phyloP scores from a whole-genome alignment of 2,329 filamentous ascomycete species.

The Aureobasidium subglaciale region DNA sequence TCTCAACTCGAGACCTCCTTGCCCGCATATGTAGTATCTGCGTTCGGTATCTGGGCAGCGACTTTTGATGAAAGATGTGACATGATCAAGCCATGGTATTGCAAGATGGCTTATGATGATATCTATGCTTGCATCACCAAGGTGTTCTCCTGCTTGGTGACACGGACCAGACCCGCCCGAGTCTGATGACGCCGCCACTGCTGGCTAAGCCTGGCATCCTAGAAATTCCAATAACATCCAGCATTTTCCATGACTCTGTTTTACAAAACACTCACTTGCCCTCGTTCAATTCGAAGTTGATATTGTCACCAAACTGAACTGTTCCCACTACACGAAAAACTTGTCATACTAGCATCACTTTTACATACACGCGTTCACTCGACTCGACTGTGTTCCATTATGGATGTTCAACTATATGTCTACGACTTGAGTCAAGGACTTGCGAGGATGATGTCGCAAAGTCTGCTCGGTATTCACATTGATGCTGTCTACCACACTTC shows the following conservation, averaged over 20 bases:
- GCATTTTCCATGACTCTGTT: conserved; percentile 4
- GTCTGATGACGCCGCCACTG: conserved; percentile 8
- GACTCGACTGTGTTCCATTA: conserved; percentile 22
- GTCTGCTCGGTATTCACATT: conserved; percentile 61
- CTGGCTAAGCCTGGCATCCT: too few relatives aligned
- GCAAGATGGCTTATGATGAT: neutral
- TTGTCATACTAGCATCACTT: too few relatives aligned
- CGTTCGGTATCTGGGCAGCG: too few relatives aligned
- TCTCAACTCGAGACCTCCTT: too few relatives aligned
- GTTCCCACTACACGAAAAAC: too few relatives aligned
- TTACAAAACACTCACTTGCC: neutral
- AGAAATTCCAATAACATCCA: conserved; percentile 14
- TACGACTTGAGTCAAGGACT: conserved; percentile 44
- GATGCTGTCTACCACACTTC: conserved; percentile 96
- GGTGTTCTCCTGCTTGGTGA: neutral
- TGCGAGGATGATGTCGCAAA: conserved; percentile 44
- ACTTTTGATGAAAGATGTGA: too few relatives aligned
- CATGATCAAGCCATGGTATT: neutral
- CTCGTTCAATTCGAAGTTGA: too few relatives aligned
- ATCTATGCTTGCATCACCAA: neutral
- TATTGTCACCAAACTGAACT: too few relatives aligned
- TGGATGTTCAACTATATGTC: conserved; percentile 46
- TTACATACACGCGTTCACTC: too few relatives aligned
- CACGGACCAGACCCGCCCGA: conserved; percentile 18
- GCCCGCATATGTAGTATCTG: too few relatives aligned